Evolutionary conservation across 163 green algal genomes (phyloP).

Genomic region (Botryococcus braunii): DNA sequence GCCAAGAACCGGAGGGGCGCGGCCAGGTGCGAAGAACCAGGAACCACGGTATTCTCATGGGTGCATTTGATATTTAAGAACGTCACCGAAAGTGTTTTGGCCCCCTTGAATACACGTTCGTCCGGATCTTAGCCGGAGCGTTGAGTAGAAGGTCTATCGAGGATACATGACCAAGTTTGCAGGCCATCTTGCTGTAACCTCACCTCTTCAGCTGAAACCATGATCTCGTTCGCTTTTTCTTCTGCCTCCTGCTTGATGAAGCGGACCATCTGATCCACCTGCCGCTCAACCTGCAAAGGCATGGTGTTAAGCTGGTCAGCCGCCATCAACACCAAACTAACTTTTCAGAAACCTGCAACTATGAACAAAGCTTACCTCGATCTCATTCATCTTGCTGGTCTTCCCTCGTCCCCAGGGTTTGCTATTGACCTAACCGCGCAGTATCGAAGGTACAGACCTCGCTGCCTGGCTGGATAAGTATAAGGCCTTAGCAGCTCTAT

Average conservation of each 20-base stretch:
- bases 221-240: constrained; percentile 97
- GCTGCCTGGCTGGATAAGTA: too few species aligned
- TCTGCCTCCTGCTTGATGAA: constrained; percentile 99
- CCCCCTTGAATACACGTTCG: background rate
- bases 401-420: too few species aligned
- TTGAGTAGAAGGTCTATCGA: background rate
- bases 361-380: constrained; percentile 16
- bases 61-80: background rate
- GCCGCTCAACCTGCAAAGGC: constrained; percentile 17
- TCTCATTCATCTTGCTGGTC: constrained; percentile 44
- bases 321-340: too few species aligned
- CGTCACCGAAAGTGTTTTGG: background rate
- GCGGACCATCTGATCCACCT: constrained; percentile 68
- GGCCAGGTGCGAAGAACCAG: background rate
- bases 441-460: too few species aligned
- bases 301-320: background rate
- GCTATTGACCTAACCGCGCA: too few species aligned
- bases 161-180: background rate
- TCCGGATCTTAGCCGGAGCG: too few species aligned
- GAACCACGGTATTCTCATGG: background rate
- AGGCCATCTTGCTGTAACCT: background rate
- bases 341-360: too few species aligned
- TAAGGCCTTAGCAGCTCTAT: too few species aligned
- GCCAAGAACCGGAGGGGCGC: too few species aligned
- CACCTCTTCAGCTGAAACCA: constrained; percentile 91